Evolutionary conservation across 345 rosid genomes (phyloP).

Genomic region (Conringia planisiliqua): DNA sequence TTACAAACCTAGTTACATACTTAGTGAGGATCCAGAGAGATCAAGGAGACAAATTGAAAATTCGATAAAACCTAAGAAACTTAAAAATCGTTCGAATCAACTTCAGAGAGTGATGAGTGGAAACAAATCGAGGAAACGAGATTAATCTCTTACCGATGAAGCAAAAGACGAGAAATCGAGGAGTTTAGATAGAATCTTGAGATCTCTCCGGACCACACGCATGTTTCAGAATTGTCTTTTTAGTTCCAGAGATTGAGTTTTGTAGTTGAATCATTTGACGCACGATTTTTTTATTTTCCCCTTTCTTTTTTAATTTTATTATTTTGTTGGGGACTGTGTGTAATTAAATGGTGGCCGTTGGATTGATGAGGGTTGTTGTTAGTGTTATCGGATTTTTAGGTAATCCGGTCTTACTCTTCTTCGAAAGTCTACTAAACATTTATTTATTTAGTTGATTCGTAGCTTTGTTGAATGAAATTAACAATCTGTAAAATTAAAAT

Average conservation of each 20-base stretch:
- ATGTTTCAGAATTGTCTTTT: slow-evolving; percentile 21
- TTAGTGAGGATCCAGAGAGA: neutral
- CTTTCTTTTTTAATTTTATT: neutral
- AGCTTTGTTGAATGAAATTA: slow-evolving; percentile 6
- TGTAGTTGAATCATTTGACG: slow-evolving; percentile 20
- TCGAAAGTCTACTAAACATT: neutral
- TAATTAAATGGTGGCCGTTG: neutral
- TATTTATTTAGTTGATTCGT: too few relatives aligned
- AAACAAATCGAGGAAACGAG: neutral
- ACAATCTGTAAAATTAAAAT: neutral
- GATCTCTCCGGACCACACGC: slow-evolving; percentile 22
- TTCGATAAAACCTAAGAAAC: neutral
- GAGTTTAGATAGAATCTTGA: slow-evolving; percentile 4
- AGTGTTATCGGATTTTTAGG: neutral
- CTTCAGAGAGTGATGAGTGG: neutral
- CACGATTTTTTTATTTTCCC: neutral
- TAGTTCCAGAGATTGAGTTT: slow-evolving; percentile 17
- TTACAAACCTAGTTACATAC: neutral
- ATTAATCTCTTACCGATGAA: slow-evolving; percentile 23
- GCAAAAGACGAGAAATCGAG: neutral
- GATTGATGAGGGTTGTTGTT: neutral
- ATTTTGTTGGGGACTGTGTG: neutral
- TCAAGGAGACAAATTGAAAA: neutral
- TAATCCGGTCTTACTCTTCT: neutral
- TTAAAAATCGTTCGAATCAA: neutral